A percentile compares a stretch with the other conserved stretches of the same genome.
Conservation (phyloP, 2,329 filamentous ascomycete species). For the Botrytis fragariae region DNA sequence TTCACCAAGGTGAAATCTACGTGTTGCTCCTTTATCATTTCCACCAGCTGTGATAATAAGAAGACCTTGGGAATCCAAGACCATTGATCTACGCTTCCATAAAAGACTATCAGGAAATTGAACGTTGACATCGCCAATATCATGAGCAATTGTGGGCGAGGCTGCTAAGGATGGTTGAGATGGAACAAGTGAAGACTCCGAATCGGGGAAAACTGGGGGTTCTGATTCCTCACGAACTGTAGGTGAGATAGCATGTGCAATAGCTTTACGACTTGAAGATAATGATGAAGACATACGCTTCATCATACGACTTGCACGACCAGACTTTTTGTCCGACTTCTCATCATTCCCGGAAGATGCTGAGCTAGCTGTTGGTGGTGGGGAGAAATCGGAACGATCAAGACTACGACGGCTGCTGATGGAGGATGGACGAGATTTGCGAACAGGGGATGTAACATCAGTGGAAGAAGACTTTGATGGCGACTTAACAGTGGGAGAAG, state of each 20-base stretch:
- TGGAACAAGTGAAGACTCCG: conserved; percentile 24
- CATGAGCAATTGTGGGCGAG: conserved; percentile 24
- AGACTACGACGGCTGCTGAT: conserved; percentile 55
- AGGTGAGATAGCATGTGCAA: conserved; percentile 39
- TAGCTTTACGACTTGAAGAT: conserved; percentile 43
- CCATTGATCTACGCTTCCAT: conserved; percentile 91
- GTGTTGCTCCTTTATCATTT: conserved; percentile 52
- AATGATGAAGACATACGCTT: conserved; percentile 63
- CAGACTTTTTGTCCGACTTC: conserved; percentile 53
- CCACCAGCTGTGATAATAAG: conserved; percentile 64
- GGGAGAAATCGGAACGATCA: conserved; percentile 34
- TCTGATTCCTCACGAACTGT: conserved; percentile 42
- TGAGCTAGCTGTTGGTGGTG: conserved; percentile 43
- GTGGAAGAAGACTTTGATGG: conserved; percentile 47
- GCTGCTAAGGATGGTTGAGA: conserved; percentile 40
- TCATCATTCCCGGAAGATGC: conserved; percentile 46
- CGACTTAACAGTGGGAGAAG: conserved; percentile 44
- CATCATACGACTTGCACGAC: conserved; percentile 49
- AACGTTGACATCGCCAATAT: conserved; percentile 80
- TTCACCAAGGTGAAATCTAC: conserved; percentile 82
- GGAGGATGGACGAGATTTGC: conserved; percentile 58
- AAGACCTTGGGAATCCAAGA: conserved; percentile 79
- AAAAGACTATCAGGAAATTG: conserved; percentile 95
- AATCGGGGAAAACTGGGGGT: conserved; percentile 20
- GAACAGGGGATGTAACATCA: conserved; percentile 42